Percentiles rank a stretch among this genome's conserved stretches.
Evolutionary conservation across 202 grass and related monocot genomes (phyloP).

Genomic region (Carex arenaria): DNA sequence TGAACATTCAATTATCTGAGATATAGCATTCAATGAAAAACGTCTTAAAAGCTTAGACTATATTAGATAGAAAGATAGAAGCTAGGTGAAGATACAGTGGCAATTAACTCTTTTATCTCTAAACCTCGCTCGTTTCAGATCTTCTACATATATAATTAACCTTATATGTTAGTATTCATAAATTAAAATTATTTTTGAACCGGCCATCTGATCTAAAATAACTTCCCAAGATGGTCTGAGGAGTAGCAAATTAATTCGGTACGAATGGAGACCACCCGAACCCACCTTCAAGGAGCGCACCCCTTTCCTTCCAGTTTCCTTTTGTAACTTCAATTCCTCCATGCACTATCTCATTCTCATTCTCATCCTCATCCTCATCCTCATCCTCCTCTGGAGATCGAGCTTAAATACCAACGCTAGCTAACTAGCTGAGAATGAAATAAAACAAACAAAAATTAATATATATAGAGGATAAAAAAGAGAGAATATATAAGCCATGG

Average conservation of each 20-base stretch:
- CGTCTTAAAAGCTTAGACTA: neutral
- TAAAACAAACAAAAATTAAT: neutral
- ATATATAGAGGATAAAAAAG: neutral
- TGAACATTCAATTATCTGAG: neutral
- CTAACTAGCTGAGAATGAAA: neutral
- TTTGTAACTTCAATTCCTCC: neutral
- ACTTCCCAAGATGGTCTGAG: neutral
- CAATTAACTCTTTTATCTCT: neutral
- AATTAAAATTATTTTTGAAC: neutral
- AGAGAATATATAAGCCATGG: constrained; percentile 15
- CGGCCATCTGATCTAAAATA: neutral
- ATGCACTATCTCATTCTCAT: neutral
- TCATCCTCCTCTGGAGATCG: too few species aligned
- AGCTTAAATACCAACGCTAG: neutral
- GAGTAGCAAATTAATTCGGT: neutral
- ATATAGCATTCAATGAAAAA: neutral
- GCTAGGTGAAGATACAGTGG: neutral
- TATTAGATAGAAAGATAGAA: neutral
- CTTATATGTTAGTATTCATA: neutral
- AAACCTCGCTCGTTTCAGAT: neutral
- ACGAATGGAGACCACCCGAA: neutral
- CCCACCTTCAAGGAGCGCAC: neutral
- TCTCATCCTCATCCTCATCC: too few species aligned
- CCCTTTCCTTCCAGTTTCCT: neutral
- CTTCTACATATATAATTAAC: neutral